These are phyloP conservation scores for Oenanthe javanica DNA, from an alignment of 140 eudicot species.

Conservation along the genomic window DNA sequence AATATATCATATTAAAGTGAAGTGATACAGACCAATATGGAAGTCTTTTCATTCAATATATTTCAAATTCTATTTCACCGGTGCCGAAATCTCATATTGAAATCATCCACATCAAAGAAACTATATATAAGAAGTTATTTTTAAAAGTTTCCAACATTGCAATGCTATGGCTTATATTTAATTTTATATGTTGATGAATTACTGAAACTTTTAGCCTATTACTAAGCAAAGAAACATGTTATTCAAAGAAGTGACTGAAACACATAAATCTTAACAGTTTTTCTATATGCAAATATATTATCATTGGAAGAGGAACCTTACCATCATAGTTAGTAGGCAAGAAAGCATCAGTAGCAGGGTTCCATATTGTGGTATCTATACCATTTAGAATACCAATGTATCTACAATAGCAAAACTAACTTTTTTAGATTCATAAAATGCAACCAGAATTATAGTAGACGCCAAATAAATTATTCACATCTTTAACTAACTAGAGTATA, in stretches of 20 bases:
- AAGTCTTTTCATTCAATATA: background rate
- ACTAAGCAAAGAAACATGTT: background rate
- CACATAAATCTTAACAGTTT: background rate
- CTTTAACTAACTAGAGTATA: background rate
- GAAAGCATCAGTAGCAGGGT: conserved; percentile 63
- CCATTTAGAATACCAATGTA: conserved; percentile 77
- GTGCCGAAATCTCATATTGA: background rate
- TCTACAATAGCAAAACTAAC: conserved; percentile 28
- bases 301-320: conserved; percentile 3
- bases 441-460: background rate
- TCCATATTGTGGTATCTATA: conserved; percentile 79
- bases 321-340: conserved; percentile 80
- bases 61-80: background rate
- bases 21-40: background rate
- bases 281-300: background rate
- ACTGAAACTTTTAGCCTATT: background rate
- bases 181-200: background rate
- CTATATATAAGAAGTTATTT: background rate
- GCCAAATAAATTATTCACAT: background rate
- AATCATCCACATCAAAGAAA: background rate
- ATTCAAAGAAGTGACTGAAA: background rate
- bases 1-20: background rate
- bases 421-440: background rate
- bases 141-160: background rate
- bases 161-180: background rate